Conservation (phyloP, 108 stramenopile genomes). For the Asterionellopsis glacialis region DNA sequence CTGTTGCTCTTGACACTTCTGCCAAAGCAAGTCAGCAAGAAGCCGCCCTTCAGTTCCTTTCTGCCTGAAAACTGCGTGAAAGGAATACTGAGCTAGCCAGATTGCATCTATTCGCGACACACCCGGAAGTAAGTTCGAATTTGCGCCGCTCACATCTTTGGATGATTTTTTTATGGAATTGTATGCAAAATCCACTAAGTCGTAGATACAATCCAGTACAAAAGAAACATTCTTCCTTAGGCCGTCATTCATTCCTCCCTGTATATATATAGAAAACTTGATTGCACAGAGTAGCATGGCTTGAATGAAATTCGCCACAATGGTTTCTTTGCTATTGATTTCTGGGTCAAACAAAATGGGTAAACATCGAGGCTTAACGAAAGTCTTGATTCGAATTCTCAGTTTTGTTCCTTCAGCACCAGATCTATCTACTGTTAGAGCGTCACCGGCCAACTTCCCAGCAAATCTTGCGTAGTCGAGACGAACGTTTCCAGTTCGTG, state of each 20-base stretch:
- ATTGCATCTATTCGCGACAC: too few relatives aligned
- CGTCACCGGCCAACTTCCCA: conserved; percentile 36
- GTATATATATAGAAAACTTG: conserved; percentile 57
- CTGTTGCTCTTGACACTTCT: too few relatives aligned
- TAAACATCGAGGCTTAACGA: conserved; percentile 73
- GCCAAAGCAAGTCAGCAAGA: too few relatives aligned
- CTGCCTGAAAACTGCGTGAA: too few relatives aligned
- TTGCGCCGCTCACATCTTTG: too few relatives aligned
- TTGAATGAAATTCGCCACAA: conserved; percentile 65
- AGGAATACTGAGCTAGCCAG: too few relatives aligned
- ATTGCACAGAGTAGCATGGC: conserved; percentile 58
- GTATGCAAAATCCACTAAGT: conserved; percentile 4
- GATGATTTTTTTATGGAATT: neutral
- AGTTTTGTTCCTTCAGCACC: conserved; percentile 49
- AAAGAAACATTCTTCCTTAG: conserved; percentile 10
- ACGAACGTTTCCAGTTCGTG: conserved; percentile 62
- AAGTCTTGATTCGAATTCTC: conserved; percentile 50
- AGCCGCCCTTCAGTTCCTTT: too few relatives aligned
- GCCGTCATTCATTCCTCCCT: conserved; percentile 4
- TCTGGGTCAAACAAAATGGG: conserved; percentile 66
- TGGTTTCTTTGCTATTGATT: conserved; percentile 47
- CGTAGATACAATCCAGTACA: conserved; percentile 14
- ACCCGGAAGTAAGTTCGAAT: too few relatives aligned
- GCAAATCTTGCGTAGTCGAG: conserved; percentile 67
- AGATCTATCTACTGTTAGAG: conserved; percentile 42